Base-by-base conservation (phyloP, 225 moss, liverwort and hornwort species). In the Neckera pumila region DNA sequence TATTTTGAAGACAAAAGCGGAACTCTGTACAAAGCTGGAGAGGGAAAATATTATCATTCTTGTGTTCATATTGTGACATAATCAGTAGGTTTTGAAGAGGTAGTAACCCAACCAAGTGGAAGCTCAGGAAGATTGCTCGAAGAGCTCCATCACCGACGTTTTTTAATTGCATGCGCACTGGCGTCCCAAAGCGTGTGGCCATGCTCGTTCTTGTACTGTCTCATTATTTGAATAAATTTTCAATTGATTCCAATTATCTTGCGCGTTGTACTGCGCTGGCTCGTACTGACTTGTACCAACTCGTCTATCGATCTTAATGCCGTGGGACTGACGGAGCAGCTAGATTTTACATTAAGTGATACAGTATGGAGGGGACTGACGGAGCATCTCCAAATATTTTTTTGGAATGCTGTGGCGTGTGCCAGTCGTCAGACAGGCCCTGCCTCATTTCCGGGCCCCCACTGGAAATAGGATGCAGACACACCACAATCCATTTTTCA, bases 31-130 rank as follows among this genome's bases (percentile, higher is more conserved):
- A 92, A 91, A 92, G 91, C 88, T 92, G 88, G 88, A 92, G 92
- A 93, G 88, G 54, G 82, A 87, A 59, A 69, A 61, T 88, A 82
- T 93, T 85, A 85, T 90, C 88, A 93, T 96, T 94, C 88, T 94
- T 95, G 91, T 96, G 94, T 96, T 94, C 93, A 96, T 95, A 93
- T 94, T 97, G 95, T 93, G 90, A 93, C 91, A 94, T 91, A 93
- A 91, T 91, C 71, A 79, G 87, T 91, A 93, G 92, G 89, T 92
- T 90, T 88, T 88, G 89, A 89, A 92, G 83, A 88, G 86, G 82
- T 90, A 84, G 90, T 83, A 85, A 82, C 60, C 61, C 83, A 67
- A 75, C 87, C 19, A 76, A 64, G 38, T 76, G 81, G 90, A 90
- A 85, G 83, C 83, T 90, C 76, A 58, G 87, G 86, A 86, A 75